phyloP scores from a whole-genome alignment of 371 early-diverging fungal genomes.

The Rhizomucor miehei region DNA sequence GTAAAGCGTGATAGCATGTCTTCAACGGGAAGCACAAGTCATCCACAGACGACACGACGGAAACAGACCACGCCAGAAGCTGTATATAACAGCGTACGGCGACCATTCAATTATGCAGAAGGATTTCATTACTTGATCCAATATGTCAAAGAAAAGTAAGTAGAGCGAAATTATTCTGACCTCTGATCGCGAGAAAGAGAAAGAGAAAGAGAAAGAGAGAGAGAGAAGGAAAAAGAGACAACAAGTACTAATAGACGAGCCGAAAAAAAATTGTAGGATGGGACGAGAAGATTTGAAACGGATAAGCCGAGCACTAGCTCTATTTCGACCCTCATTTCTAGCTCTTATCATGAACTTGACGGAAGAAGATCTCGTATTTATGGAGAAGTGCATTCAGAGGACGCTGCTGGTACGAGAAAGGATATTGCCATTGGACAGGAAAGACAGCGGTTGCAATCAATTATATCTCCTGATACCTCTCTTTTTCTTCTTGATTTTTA shows the following conservation, averaged over 20 bases:
- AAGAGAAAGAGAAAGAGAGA: background rate
- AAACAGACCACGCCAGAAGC: conserved; percentile 45
- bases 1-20: conserved; percentile 10
- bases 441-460: background rate
- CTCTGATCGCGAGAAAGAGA: no score
- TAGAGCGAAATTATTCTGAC: no score
- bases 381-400: conserved; percentile 88
- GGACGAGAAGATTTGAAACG: conserved; percentile 79
- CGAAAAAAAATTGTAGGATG: conserved; percentile 71
- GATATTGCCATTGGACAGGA: background rate
- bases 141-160: conserved; percentile 74
- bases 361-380: conserved; percentile 85
- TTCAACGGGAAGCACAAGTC: conserved; percentile 1
- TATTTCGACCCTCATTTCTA: conserved; percentile 87
- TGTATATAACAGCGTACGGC: conserved; percentile 71
- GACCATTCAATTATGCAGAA: conserved; percentile 83
- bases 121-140: conserved; percentile 85
- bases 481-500: conserved; percentile 13
- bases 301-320: conserved; percentile 82
- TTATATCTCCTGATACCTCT: background rate
- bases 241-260: background rate
- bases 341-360: conserved; percentile 88
- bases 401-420: conserved; percentile 59
- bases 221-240: background rate
- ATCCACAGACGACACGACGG: conserved; percentile 16